Percentiles rank a stretch among this genome's conserved stretches.
Conservation (phyloP, 768 basidiomycete genomes). For the Kwoniella heveanensis region DNA sequence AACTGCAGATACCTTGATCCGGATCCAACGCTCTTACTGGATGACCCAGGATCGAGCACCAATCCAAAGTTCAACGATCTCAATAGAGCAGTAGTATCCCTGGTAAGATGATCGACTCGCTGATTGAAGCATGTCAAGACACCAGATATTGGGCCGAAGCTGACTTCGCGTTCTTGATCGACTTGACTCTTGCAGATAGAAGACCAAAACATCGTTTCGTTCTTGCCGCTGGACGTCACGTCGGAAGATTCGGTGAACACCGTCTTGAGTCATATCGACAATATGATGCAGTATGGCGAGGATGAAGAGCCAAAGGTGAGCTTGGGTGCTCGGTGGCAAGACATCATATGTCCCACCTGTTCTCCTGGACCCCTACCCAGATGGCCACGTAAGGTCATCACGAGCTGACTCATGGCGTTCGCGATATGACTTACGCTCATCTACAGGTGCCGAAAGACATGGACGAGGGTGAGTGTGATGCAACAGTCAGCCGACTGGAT, state of each 20-base stretch:
- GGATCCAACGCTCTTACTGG: slow-evolving; percentile 79
- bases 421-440: too few relatives aligned
- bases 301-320: slow-evolving; percentile 88
- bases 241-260: slow-evolving; percentile 84
- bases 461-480: slow-evolving; percentile 63
- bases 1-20: slow-evolving; percentile 81
- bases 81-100: slow-evolving; percentile 90
- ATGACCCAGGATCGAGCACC: slow-evolving; percentile 59
- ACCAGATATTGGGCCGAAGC: too few relatives aligned
- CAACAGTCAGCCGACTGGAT: slow-evolving; percentile 3
- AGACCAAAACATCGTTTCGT: slow-evolving; percentile 96
- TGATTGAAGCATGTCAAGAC: too few relatives aligned
- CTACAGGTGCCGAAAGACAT: slow-evolving; percentile 76
- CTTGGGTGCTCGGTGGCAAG: slow-evolving; percentile 3
- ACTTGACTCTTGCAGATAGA: slow-evolving; percentile 70
- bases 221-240: slow-evolving; percentile 89
- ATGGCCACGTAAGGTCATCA: too few relatives aligned
- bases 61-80: slow-evolving; percentile 86
- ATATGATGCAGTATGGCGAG: slow-evolving; percentile 97
- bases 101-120: slow-evolving; percentile 76
- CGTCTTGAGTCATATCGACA: slow-evolving; percentile 93
- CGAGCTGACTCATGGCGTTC: too few relatives aligned
- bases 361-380: too few relatives aligned
- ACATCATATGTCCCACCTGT: too few relatives aligned
- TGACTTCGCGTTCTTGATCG: background rate